Conservation (phyloP, 1,284 basidiomycete genomes). For the Pseudozyma tsukubaensis region DNA sequence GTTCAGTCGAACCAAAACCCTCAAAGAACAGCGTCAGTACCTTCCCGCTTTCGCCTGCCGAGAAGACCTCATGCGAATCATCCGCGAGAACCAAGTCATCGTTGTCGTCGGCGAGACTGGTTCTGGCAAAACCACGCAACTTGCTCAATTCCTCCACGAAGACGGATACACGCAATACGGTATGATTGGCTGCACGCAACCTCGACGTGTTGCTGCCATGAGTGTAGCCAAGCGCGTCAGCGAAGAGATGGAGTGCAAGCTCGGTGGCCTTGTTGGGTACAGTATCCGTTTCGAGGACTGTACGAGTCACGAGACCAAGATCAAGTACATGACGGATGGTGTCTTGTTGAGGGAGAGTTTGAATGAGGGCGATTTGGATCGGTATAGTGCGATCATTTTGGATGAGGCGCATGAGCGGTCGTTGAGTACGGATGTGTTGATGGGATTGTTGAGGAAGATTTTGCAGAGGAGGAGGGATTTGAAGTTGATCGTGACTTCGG, state of each 20-base stretch:
- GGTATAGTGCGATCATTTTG: conserved; percentile 93
- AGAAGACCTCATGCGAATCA: conserved; percentile 87
- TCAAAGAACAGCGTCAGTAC: conserved; percentile 96
- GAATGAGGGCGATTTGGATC: conserved; percentile 93
- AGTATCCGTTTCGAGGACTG: conserved; percentile 98
- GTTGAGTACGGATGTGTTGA: conserved; percentile 93
- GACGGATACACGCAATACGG: conserved; percentile 91
- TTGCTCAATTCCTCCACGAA: conserved; percentile 91
- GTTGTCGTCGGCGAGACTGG: conserved; percentile 96
- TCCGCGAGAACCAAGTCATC: conserved; percentile 93
- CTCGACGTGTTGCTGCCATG: conserved; percentile 97
- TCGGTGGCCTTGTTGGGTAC: conserved; percentile 90
- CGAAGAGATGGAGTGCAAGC: conserved; percentile 84
- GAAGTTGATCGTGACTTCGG: conserved; percentile 96
- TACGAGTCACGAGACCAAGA: conserved; percentile 88
- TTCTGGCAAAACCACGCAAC: conserved; percentile 93
- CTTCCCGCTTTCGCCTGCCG: conserved; percentile 97
- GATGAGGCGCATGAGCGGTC: conserved; percentile 98
- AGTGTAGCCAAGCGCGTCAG: conserved; percentile 98
- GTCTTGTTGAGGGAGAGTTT: conserved; percentile 93
- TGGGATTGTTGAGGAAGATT: conserved; percentile 93
- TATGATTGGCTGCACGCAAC: conserved; percentile 93
- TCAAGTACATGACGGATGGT: conserved; percentile 97
- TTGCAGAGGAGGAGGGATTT: conserved; percentile 88
- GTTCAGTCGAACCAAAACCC: conserved; percentile 83